These are phyloP conservation scores for Chrysoporthe puriensis DNA, from an alignment of 2,329 filamentous ascomycete species.

Conservation along the genomic window DNA sequence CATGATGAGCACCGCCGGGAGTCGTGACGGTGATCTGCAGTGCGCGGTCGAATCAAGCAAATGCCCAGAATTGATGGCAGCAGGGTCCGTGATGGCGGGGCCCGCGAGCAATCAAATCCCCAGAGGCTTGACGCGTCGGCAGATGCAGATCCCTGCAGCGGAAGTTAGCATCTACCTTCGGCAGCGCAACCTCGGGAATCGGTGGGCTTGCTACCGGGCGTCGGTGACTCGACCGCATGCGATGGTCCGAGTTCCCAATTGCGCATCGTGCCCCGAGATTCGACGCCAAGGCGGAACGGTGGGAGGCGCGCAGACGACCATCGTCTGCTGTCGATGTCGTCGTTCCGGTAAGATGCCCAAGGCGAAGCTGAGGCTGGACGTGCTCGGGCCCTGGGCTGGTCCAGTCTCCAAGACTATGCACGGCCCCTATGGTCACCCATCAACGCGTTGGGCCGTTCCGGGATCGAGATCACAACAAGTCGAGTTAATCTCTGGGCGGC, in stretches of 20 bases:
- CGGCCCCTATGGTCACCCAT: not conserved
- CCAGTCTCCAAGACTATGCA: not conserved
- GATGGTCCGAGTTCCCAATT: not conserved
- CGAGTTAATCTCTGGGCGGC: not conserved
- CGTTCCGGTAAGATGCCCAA: not conserved
- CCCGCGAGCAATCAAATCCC: not conserved
- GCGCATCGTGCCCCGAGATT: slow-evolving; percentile 3
- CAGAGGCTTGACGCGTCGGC: not conserved
- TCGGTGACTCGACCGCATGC: slow-evolving; percentile 7
- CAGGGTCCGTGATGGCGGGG: not conserved
- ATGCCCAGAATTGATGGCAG: not conserved
- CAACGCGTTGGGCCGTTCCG: not conserved
- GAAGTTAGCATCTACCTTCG: not conserved
- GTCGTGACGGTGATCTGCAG: not conserved
- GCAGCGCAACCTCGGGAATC: slow-evolving; percentile 12
- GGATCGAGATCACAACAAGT: not conserved
- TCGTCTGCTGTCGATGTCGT: not conserved
- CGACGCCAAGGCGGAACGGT: not conserved
- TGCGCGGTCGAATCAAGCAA: not conserved
- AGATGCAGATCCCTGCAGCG: not conserved
- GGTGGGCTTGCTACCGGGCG: slow-evolving; percentile 10
- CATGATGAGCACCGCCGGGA: not conserved
- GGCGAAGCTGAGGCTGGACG: not conserved
- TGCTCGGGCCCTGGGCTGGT: not conserved
- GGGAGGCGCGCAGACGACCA: not conserved